Base-by-base conservation (phyloP, 2,329 filamentous ascomycete species). In the Didymella segeticola region DNA sequence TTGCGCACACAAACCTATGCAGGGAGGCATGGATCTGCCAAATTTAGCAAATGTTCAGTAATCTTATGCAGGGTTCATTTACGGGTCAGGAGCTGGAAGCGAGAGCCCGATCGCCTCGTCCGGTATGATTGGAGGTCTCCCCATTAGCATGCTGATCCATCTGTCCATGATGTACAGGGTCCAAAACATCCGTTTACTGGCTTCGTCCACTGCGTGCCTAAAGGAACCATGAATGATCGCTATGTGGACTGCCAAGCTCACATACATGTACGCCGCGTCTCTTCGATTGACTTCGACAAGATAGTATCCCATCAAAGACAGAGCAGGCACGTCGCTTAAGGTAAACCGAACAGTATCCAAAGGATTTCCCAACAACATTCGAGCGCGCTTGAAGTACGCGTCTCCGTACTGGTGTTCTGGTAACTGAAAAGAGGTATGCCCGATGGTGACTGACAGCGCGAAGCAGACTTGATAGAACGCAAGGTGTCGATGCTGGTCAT, bases 251-350 rank as follows among this genome's bases (percentile, higher is more conserved):
- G 65, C 66, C 19, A 69, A 37, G 38, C 62, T 62, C 7, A 66
- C 61, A 53, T 69, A 64, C 41, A 68, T 60, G 42, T 64, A 68
- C 27, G 66, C 66, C 20, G 64, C 53, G 43, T 69, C 66, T 34
- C 66, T 58, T 9, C 66, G 58, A 46, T 69, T 69, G n/a, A 68
- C 56, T 33, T 69, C 66, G 15, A 69, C 64, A 14, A 69, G 47
- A 42, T 69, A 68, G 20, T 64, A 63, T 1, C 61, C 64, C 66
- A 69, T 69, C 9, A 69, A 55, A 8, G 62, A 48, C 29, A 69
- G 52, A 14, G 65, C 62, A 7, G 65, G 61, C 1, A 69, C 66
- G 19, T 69, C 66, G 11, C 49, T 56, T 9, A 68, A 39, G 1
- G 65, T 58, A 39, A 66, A 69, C 7, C 60, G 64, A 26, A 66